Conservation (phyloP, 192 early-diverging fungal genomes). For the Backusella morwellensis region DNA sequence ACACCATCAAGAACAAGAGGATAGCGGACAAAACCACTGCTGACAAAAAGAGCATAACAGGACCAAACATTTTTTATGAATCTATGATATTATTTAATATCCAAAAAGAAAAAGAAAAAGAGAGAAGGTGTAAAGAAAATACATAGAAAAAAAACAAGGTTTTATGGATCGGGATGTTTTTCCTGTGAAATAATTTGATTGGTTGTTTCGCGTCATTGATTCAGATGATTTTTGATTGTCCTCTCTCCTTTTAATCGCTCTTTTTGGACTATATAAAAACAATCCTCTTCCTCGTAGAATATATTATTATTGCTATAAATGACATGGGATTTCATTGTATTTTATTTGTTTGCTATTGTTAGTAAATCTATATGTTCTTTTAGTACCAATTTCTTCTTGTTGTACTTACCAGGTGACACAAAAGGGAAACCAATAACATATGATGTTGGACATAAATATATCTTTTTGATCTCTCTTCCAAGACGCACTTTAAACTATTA, state of each 20-base stretch:
- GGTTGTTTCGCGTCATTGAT: background rate
- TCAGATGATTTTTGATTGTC: background rate
- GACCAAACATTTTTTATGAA: constrained; percentile 41
- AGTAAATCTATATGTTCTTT: background rate
- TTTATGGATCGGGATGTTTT: background rate
- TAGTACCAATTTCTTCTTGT: background rate
- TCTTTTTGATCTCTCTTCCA: background rate
- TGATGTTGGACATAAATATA: background rate
- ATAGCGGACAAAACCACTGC: constrained; percentile 83
- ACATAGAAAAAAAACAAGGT: too few species aligned
- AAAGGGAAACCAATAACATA: background rate
- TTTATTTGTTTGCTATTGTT: background rate
- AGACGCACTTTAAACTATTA: background rate
- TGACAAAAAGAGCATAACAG: constrained; percentile 77
- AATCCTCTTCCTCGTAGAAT: background rate
- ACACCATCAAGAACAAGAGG: constrained; percentile 90
- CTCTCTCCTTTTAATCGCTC: background rate
- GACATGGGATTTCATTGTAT: too few species aligned
- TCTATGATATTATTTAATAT: background rate
- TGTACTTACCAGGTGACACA: background rate
- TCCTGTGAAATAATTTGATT: background rate
- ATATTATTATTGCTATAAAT: background rate
- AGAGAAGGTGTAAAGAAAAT: too few species aligned
- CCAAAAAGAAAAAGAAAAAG: too few species aligned
- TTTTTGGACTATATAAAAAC: background rate